Evolutionary conservation across 352 stramenopile genomes (phyloP).

Genomic region (Aphanomyces stellatus): DNA sequence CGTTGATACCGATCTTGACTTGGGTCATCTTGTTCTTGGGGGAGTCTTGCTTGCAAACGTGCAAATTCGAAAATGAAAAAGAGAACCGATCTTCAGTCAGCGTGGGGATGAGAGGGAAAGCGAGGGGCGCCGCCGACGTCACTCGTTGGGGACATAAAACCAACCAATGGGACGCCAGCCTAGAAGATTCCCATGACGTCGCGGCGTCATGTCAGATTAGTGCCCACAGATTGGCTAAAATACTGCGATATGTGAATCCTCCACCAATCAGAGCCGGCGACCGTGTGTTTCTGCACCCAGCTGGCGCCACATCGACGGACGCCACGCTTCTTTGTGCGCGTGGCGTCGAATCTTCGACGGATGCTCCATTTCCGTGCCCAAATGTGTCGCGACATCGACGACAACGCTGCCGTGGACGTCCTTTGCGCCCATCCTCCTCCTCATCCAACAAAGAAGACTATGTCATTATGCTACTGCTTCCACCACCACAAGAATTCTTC

Average conservation of each 20-base stretch:
- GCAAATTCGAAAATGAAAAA: constrained; percentile 3
- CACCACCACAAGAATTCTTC: no score
- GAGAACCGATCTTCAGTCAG: not conserved
- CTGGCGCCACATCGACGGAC: no score
- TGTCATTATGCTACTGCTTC: no score
- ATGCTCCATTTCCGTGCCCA: no score
- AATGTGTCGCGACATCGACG: no score
- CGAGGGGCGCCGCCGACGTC: not conserved
- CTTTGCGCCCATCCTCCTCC: no score
- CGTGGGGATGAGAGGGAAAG: no score
- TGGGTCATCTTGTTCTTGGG: constrained; percentile 25
- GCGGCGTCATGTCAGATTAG: not conserved
- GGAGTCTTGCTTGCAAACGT: not conserved
- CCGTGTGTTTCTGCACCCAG: no score
- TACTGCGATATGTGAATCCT: not conserved
- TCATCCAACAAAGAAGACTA: no score
- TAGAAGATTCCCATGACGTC: not conserved
- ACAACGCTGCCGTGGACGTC: no score
- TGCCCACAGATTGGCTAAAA: not conserved
- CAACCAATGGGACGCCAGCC: not conserved
- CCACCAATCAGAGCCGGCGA: constrained; percentile 1
- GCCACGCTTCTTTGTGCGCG: not conserved
- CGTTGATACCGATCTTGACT: constrained; percentile 44
- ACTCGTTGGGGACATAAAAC: not conserved
- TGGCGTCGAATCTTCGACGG: no score